Evolutionary conservation across 495 filamentous ascomycete genomes (phyloP).

Genomic region (Opeltia flavorubescens): DNA sequence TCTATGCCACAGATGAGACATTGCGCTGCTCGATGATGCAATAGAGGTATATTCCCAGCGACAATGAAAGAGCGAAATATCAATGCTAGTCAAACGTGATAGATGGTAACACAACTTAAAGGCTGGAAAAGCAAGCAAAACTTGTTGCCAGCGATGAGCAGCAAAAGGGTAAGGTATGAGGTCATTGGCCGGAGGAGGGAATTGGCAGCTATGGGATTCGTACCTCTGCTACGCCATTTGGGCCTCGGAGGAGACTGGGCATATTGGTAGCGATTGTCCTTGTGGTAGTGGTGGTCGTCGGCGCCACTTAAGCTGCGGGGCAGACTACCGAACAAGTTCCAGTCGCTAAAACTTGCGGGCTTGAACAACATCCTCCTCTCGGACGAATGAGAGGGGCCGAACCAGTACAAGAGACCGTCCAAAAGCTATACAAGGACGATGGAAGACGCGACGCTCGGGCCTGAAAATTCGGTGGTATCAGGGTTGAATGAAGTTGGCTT

Average conservation of each 20-base stretch:
- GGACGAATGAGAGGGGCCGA: not conserved
- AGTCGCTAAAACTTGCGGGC: slow-evolving; percentile 2
- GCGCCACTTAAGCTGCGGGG: not conserved
- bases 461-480: not conserved
- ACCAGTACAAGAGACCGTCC: not conserved
- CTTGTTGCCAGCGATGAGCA: too few relatives aligned
- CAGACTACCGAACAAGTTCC: not conserved
- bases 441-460: too few relatives aligned
- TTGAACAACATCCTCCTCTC: not conserved
- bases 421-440: too few relatives aligned
- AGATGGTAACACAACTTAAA: too few relatives aligned
- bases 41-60: not conserved
- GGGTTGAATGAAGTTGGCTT: too few relatives aligned
- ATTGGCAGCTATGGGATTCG: not conserved
- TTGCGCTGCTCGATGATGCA: not conserved
- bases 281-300: not conserved
- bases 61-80: too few relatives aligned
- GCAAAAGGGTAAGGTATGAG: too few relatives aligned
- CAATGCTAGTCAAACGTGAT: too few relatives aligned
- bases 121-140: too few relatives aligned
- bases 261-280: not conserved
- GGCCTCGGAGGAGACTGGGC: not conserved
- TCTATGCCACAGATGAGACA: slow-evolving; percentile 11
- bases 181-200: not conserved
- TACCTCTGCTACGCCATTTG: slow-evolving; percentile 1